Percentiles rank a stretch among this genome's conserved stretches.
These are phyloP conservation scores for Camellia japonica DNA, from an alignment of 148 eudicot species.

Conservation along the genomic window DNA sequence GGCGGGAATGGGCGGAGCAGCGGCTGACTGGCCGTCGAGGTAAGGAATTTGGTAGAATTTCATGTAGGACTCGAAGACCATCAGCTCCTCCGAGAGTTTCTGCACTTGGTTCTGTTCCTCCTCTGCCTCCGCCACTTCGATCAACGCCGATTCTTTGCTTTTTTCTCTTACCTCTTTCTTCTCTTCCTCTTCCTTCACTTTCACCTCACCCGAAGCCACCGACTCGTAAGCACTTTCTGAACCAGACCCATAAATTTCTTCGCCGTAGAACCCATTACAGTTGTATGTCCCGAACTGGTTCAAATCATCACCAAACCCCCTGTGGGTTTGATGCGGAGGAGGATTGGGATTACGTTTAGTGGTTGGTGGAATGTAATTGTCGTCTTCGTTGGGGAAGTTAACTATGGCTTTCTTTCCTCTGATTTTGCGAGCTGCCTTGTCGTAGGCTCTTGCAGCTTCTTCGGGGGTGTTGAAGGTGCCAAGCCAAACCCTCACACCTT, in stretches of 20 bases:
- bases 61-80: conserved; percentile 79
- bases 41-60: conserved; percentile 81
- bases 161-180: conserved; percentile 13
- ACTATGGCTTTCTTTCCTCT: conserved; percentile 85
- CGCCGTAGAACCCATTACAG: conserved; percentile 21
- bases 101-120: conserved; percentile 44
- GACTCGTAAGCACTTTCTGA: conserved; percentile 5
- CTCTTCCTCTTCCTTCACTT: conserved; percentile 19
- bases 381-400: conserved; percentile 70
- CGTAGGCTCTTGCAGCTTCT: conserved; percentile 89
- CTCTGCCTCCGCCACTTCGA: conserved; percentile 11
- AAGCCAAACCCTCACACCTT: conserved; percentile 87
- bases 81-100: conserved; percentile 69
- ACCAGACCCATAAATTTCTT: conserved; percentile 17
- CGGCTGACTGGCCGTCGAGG: conserved; percentile 51
- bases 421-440: conserved; percentile 71
- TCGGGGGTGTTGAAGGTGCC: conserved; percentile 84
- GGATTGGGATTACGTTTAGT: background rate
- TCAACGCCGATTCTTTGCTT: background rate
- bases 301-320: background rate
- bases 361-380: background rate
- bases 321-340: background rate
- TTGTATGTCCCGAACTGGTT: conserved; percentile 12
- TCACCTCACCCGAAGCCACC: conserved; percentile 9
- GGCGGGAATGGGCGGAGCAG: conserved; percentile 11